These are phyloP conservation scores for Fusarium sp. DNA, from an alignment of 2,329 filamentous ascomycete species.

Conservation along the genomic window DNA sequence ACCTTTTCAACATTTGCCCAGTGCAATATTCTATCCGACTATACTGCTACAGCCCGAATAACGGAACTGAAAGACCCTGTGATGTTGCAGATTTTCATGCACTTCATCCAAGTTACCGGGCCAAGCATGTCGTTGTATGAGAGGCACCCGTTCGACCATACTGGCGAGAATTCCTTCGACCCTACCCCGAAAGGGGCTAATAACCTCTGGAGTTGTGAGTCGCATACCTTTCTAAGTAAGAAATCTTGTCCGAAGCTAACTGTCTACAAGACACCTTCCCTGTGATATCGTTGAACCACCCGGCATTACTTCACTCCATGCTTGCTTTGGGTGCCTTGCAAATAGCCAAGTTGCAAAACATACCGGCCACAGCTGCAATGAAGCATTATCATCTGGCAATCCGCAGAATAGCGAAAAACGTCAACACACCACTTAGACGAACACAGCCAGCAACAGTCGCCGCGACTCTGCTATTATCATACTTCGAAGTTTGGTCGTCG, in stretches of 20 bases:
- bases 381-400: conserved; percentile 94
- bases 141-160: conserved; percentile 81
- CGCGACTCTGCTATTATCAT: conserved; percentile 86
- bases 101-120: conserved; percentile 92
- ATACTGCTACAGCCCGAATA: conserved; percentile 74
- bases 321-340: conserved; percentile 89
- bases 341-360: conserved; percentile 84
- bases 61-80: conserved; percentile 85
- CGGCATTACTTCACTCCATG: conserved; percentile 91
- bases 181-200: conserved; percentile 75
- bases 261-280: conserved; percentile 78
- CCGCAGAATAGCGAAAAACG: conserved; percentile 81
- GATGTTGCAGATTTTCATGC: conserved; percentile 87
- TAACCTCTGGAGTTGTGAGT: conserved; percentile 75
- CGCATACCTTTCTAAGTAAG: background rate
- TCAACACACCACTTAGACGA: conserved; percentile 77
- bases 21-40: conserved; percentile 72
- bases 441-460: conserved; percentile 87
- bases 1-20: conserved; percentile 65
- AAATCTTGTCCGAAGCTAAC: conserved; percentile 40
- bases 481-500: conserved; percentile 94
- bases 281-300: conserved; percentile 84
- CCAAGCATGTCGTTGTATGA: conserved; percentile 91
- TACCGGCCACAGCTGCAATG: conserved; percentile 83
- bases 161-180: conserved; percentile 69